Base-by-base conservation (phyloP, 2,329 filamentous ascomycete genomes). In the Verticillium dahliae region DNA sequence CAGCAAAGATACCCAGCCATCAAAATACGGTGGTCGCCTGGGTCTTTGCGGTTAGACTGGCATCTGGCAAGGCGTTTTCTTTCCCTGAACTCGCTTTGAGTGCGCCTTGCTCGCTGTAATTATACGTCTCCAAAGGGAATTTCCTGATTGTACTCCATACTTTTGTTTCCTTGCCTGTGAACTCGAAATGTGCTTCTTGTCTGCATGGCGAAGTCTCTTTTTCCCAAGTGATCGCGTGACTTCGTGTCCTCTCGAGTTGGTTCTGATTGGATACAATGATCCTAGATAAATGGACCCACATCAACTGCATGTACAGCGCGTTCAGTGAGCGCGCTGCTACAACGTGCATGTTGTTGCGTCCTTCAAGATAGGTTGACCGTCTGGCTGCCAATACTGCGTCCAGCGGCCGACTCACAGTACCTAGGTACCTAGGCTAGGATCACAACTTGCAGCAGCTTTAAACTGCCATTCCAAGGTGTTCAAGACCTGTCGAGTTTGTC, bases 51-150 rank as follows among this genome's bases (percentile, higher is more conserved):
- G 75, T 72, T 79, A 79, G 78, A 79, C 74, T 77, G 78, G 77
- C 76, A 77, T 78, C 73, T 67, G 76, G 76, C 76, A 77, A 73
- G 76, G 76, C 76, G 76, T 78, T 75, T 74, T 76, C 62, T 72
- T 72, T 74, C 67, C 70, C 70, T 74, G 76, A 75, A 74, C 76
- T 69, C 77, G 76, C 75, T 67, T 71, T 71, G 72, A 75, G 72
- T 74, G 75, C 75, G 76, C 77, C 76, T 78, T 78, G 74, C 76
- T 81, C 82, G 81, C 79, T 85, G 83, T 85, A 85, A 84, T 84
- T 85, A 84, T 83, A 83, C 75, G 80, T 77, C 76, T 50, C 57
- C 41, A 80, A 27, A 80, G 75, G 81, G 81, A 81, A 82, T 81
- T 83, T 80, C 78, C 72, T 74, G 72, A 74, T 72, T 75, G 72